Percentiles rank a stretch among this genome's conserved stretches.
These are phyloP conservation scores for Salix suchowensis DNA, from an alignment of 345 rosid species.

Conservation along the genomic window DNA sequence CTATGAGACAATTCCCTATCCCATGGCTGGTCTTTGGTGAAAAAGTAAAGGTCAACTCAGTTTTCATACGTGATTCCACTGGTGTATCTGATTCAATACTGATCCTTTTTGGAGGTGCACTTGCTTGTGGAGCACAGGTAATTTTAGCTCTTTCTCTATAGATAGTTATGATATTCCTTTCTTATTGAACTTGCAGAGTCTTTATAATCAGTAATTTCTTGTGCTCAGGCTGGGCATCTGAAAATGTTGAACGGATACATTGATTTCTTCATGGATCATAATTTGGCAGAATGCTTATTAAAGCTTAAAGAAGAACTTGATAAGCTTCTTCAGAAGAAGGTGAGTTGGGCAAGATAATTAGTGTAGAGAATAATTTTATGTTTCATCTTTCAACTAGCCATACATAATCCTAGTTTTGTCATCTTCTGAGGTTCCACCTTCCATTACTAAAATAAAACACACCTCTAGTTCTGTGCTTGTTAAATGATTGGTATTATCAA, in stretches of 20 bases:
- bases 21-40: constrained; percentile 99
- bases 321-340: constrained; percentile 73
- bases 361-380: background rate
- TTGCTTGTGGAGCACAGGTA: constrained; percentile 70
- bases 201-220: background rate
- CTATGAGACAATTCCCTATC: constrained; percentile 74
- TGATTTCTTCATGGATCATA: constrained; percentile 91
- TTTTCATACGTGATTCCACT: constrained; percentile 92
- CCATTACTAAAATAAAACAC: background rate
- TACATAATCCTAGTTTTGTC: background rate
- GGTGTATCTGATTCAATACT: constrained; percentile 92
- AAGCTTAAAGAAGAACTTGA: constrained; percentile 82
- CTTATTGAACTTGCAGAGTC: background rate
- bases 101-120: constrained; percentile 81
- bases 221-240: constrained; percentile 75
- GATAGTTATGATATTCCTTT: background rate
- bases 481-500: background rate
- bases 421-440: background rate
- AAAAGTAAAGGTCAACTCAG: constrained; percentile 87
- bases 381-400: background rate
- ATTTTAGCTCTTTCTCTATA: constrained; percentile 3
- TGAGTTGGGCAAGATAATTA: constrained; percentile 4
- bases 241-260: constrained; percentile 90
- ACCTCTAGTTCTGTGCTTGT: background rate
- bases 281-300: constrained; percentile 76